Conservation (phyloP, 306 rosid genomes). For the Castanea sativa region DNA sequence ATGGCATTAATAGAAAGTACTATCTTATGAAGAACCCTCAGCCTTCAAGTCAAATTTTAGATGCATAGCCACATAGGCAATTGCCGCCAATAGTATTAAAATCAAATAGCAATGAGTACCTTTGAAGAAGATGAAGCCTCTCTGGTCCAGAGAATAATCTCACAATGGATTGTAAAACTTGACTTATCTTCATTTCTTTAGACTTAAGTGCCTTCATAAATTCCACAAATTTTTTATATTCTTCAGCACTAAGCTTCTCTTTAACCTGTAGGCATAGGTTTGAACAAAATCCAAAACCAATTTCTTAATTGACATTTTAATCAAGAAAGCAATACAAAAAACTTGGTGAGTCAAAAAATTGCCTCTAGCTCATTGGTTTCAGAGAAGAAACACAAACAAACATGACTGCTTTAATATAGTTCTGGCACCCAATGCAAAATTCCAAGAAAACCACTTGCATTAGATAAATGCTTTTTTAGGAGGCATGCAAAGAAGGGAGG, state of each 20-base stretch:
- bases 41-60: neutral
- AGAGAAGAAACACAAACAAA: neutral
- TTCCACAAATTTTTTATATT: slow-evolving; percentile 73
- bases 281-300: slow-evolving; percentile 22
- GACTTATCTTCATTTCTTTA: slow-evolving; percentile 70
- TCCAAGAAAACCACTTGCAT: neutral
- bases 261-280: slow-evolving; percentile 53
- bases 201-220: slow-evolving; percentile 87
- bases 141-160: slow-evolving; percentile 75
- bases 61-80: neutral
- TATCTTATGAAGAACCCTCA: neutral
- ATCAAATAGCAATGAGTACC: slow-evolving; percentile 36
- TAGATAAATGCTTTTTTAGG: neutral
- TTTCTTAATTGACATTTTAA: slow-evolving; percentile 8
- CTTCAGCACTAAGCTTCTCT: slow-evolving; percentile 66
- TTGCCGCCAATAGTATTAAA: neutral
- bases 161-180: slow-evolving; percentile 73
- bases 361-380: neutral
- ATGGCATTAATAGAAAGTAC: neutral
- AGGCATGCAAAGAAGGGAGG: neutral
- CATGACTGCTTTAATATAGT: neutral
- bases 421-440: neutral
- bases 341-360: neutral
- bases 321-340: neutral
- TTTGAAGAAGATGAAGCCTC: slow-evolving; percentile 64